Evolutionary conservation across 768 basidiomycete genomes (phyloP), one percentile per base, ranked within the genome.

Genomic region (Termitomyces sp.): DNA sequence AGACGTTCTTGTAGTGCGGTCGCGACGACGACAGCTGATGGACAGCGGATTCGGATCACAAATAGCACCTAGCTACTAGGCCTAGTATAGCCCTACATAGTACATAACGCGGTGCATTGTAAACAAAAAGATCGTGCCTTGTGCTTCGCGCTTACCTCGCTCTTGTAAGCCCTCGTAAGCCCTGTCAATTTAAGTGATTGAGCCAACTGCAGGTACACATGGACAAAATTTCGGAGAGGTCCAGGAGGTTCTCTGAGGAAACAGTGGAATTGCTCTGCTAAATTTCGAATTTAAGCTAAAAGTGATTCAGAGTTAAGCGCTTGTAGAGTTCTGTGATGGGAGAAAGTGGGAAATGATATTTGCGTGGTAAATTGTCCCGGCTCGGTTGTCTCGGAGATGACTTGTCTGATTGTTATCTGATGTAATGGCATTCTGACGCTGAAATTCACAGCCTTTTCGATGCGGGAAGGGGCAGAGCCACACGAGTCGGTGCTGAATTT

Each of bases 11-110:
- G 33, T 40, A 20, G 27, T 55, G 42, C 43, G 18, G 42, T 32
- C n/a, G n/a, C n/a, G n/a, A 37, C 45, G 57, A 26, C 14, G 52
- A 53, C 52, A 36, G 18, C 22, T 55, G 58, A 55, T 60, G 55
- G 58, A 56, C 59, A 60, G 59, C 54, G 47, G 54, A 60, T 50
- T 52, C 36, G 14, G 36, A 37, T 37, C 45, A 46, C 18, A 46
- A 46, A 46, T 37, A 4, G 27, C n/a, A n/a, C n/a, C n/a, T n/a
- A n/a, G n/a, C n/a, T n/a, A n/a, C n/a, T n/a, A n/a, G n/a, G n/a
- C n/a, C n/a, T n/a, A n/a, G n/a, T n/a, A n/a, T n/a, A n/a, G n/a
- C n/a, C 18, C 27, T 27, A 27, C 5, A 5, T 37, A 27, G 2
- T 26, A 46, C n/a, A 18, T 30, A 3, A 22, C 12, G 26, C 5